Evolutionary conservation across 352 stramenopile species (phyloP).

Genomic region (Globisporangium takayamanum): DNA sequence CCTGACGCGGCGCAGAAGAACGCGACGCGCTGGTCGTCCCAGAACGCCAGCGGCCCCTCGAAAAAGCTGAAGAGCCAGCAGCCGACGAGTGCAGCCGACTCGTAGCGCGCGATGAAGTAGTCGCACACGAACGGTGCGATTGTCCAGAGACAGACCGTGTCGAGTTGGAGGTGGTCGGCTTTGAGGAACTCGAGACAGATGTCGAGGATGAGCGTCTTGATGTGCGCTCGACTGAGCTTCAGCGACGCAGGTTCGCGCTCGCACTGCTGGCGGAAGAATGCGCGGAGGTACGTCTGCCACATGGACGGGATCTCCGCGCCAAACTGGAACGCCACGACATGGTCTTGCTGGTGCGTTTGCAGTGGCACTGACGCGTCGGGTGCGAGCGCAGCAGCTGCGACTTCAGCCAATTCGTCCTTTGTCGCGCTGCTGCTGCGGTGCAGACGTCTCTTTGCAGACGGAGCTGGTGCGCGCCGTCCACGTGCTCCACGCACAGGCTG

Average conservation of each 20-base stretch:
- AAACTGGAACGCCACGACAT: constrained; percentile 3
- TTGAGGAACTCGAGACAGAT: constrained; percentile 78
- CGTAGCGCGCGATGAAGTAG: constrained; percentile 54
- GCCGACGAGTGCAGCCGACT: constrained; percentile 39
- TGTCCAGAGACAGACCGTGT: constrained; percentile 41
- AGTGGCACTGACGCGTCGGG: not conserved
- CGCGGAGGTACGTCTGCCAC: constrained; percentile 35
- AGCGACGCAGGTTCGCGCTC: constrained; percentile 5
- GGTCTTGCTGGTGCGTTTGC: constrained; percentile 1
- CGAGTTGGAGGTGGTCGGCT: constrained; percentile 45
- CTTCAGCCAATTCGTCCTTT: constrained; percentile 15
- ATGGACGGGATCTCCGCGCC: constrained; percentile 18
- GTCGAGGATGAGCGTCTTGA: constrained; percentile 55
- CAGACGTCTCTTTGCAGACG: constrained; percentile 12
- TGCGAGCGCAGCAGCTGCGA: constrained; percentile 1
- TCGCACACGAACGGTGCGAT: constrained; percentile 68
- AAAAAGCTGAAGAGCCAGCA: constrained; percentile 48
- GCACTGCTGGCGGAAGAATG: constrained; percentile 12
- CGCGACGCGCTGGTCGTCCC: constrained; percentile 45
- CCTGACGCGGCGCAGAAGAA: constrained; percentile 58
- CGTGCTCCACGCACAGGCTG: not conserved
- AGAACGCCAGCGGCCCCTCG: constrained; percentile 28
- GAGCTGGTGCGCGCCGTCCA: not conserved
- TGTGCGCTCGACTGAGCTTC: constrained; percentile 19
- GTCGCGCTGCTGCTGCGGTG: constrained; percentile 11